These are phyloP conservation scores for Pseudonitzschia pungens DNA, from an alignment of 108 stramenopile species.

Conservation along the genomic window DNA sequence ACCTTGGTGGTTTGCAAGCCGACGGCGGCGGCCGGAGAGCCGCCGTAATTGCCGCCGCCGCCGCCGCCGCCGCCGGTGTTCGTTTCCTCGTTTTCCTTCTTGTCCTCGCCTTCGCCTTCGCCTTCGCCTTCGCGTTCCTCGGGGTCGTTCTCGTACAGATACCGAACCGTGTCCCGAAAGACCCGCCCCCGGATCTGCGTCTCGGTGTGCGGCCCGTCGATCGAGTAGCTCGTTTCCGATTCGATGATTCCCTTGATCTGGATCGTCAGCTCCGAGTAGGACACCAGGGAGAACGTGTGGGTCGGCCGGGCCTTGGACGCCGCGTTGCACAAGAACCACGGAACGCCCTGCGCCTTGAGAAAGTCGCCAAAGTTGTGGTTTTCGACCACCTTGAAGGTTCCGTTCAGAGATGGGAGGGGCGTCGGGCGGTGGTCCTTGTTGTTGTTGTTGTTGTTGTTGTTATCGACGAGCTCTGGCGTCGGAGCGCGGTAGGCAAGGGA, in stretches of 20 bases:
- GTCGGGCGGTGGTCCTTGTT: neutral
- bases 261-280: constrained; percentile 35
- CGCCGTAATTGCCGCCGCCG: no score
- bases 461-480: neutral
- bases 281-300: constrained; percentile 43
- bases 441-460: no score
- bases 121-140: neutral
- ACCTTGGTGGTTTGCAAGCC: constrained; percentile 47
- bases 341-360: constrained; percentile 57
- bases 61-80: no score
- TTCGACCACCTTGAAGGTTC: constrained; percentile 45
- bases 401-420: constrained; percentile 43
- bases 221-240: constrained; percentile 49
- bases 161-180: constrained; percentile 48
- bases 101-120: neutral
- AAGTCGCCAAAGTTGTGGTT: constrained; percentile 56
- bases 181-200: constrained; percentile 43
- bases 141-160: constrained; percentile 19
- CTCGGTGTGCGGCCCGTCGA: constrained; percentile 47
- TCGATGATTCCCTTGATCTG: constrained; percentile 56
- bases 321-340: constrained; percentile 47
- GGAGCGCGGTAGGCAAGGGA: neutral
- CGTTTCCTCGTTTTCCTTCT: neutral
- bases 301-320: constrained; percentile 53
- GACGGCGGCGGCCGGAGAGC: neutral